Conservation (phyloP, 441 rosid genomes). For the Oxalis stricta region DNA sequence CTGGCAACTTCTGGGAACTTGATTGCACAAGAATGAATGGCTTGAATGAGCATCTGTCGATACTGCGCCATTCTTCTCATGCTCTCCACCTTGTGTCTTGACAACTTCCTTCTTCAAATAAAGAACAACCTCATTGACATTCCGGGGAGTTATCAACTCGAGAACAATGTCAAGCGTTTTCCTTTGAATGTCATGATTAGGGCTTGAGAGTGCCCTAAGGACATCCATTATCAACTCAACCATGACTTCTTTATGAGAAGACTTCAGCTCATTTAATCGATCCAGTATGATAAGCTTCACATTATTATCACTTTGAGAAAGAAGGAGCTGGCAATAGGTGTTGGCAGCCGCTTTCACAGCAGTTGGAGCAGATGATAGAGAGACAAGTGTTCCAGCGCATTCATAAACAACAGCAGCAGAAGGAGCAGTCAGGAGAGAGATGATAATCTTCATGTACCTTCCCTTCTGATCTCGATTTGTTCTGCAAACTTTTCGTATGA, state of each 20-base stretch:
- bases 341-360: slow-evolving; percentile 80
- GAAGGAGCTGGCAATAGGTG: slow-evolving; percentile 80
- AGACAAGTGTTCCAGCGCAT: slow-evolving; percentile 80
- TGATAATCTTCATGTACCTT: slow-evolving; percentile 74
- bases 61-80: slow-evolving; percentile 88
- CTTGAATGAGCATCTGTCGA: slow-evolving; percentile 91
- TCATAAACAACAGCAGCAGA: slow-evolving; percentile 80
- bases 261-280: slow-evolving; percentile 65
- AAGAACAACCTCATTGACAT: slow-evolving; percentile 66
- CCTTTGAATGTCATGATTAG: slow-evolving; percentile 69
- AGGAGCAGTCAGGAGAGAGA: slow-evolving; percentile 68
- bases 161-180: slow-evolving; percentile 78
- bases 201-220: slow-evolving; percentile 81
- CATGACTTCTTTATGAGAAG: slow-evolving; percentile 71
- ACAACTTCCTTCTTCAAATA: slow-evolving; percentile 87
- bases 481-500: slow-evolving; percentile 84
- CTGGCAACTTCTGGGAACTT: slow-evolving; percentile 94
- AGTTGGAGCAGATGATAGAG: slow-evolving; percentile 83
- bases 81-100: slow-evolving; percentile 82
- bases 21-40: slow-evolving; percentile 80
- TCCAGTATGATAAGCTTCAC: slow-evolving; percentile 90
- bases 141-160: slow-evolving; percentile 65
- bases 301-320: slow-evolving; percentile 86
- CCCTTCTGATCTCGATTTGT: slow-evolving; percentile 67
- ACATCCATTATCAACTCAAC: slow-evolving; percentile 88